Conservation (phyloP, 345 rosid species). For the Heritiera fomes region DNA sequence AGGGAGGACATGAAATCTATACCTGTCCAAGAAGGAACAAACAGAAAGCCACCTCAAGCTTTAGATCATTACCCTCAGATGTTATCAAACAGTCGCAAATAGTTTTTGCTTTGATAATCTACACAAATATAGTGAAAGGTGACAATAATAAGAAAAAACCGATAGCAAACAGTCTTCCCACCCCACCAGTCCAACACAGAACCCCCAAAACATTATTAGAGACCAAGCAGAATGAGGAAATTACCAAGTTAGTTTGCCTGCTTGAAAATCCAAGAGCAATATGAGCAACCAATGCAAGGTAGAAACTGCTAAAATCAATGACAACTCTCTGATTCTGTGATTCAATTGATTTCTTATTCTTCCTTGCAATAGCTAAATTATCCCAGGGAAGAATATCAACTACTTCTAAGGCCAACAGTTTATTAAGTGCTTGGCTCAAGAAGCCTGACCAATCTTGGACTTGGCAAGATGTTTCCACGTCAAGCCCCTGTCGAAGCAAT, state of each 20-base stretch:
- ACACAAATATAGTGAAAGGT: conserved; percentile 33
- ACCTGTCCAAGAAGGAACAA: conserved; percentile 90
- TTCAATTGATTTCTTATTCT: conserved; percentile 89
- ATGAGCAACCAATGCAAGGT: conserved; percentile 72
- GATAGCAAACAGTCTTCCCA: conserved; percentile 16
- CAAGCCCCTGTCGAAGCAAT: conserved; percentile 88
- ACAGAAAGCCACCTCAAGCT: conserved; percentile 87
- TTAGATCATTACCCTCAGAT: conserved; percentile 84
- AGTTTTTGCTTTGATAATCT: conserved; percentile 77
- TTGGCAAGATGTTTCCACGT: conserved; percentile 77
- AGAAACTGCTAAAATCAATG: conserved; percentile 77
- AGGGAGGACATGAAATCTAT: conserved; percentile 12
- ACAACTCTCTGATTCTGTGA: conserved; percentile 92
- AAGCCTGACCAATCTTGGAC: conserved; percentile 92
- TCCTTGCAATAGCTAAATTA: conserved; percentile 60
- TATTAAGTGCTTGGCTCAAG: conserved; percentile 68
- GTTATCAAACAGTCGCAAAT: conserved; percentile 80
- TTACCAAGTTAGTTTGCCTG: conserved; percentile 81
- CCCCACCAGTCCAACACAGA: not conserved
- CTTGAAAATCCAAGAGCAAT: conserved; percentile 85
- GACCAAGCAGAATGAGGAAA: conserved; percentile 21
- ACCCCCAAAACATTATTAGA: conserved; percentile 19
- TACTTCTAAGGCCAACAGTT: conserved; percentile 82
- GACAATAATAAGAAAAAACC: conserved; percentile 20
- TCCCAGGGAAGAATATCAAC: conserved; percentile 94